phyloP scores from a whole-genome alignment of 257 asterid species.

The Gynochthodes officinalis region DNA sequence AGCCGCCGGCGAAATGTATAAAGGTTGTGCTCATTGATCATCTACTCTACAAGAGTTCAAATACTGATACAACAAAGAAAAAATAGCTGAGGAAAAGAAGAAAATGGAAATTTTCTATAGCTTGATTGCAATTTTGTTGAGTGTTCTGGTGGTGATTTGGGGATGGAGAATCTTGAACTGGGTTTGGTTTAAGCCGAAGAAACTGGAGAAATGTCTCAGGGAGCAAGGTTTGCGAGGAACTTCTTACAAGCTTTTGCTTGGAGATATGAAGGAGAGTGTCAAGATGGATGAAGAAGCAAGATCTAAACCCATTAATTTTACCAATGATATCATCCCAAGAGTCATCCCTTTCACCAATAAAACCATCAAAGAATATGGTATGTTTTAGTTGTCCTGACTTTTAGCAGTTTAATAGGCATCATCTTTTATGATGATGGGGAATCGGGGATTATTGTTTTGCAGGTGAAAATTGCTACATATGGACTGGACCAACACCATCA shows the following conservation, averaged over 20 bases:
- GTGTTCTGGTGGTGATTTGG: neutral
- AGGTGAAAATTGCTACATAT: constrained; percentile 23
- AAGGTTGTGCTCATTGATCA: no score
- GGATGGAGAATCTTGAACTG: constrained; percentile 26
- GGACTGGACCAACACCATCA: constrained; percentile 30
- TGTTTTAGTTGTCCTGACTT: neutral
- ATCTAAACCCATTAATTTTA: constrained; percentile 24
- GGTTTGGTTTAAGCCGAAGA: constrained; percentile 33
- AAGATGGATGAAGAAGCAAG: constrained; percentile 18
- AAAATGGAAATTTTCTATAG: constrained; percentile 7
- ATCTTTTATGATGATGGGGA: neutral
- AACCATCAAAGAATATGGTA: constrained; percentile 26
- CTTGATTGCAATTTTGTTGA: neutral
- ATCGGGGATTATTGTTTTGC: neutral
- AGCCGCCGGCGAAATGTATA: no score
- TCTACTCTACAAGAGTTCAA: neutral
- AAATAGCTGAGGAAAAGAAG: neutral
- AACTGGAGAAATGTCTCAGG: constrained; percentile 27
- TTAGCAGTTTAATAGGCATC: neutral
- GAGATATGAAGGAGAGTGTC: constrained; percentile 25
- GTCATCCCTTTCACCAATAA: constrained; percentile 21
- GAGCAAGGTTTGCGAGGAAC: constrained; percentile 29
- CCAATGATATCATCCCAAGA: constrained; percentile 23
- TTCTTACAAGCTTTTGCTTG: constrained; percentile 24
- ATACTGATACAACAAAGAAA: no score